Evolutionary conservation across 257 asterid species (phyloP).

Genomic region (Nicotiana undulata): DNA sequence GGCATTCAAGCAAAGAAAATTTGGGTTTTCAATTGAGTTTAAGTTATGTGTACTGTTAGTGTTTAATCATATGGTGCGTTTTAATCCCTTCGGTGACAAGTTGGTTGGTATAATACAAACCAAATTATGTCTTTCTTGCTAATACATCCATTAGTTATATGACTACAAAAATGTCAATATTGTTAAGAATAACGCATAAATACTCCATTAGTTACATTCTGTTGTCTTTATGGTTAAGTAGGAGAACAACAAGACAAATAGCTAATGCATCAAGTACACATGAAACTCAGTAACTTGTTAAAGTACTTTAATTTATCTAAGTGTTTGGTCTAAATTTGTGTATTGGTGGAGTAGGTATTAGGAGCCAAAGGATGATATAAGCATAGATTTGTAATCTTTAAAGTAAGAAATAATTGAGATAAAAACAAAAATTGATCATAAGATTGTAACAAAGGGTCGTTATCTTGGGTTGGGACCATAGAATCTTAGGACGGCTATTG

Average conservation of each 20-base stretch:
- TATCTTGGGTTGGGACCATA: constrained; percentile 51
- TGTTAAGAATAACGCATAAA: not conserved
- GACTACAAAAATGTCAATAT: constrained; percentile 4
- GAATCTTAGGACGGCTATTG: constrained; percentile 72
- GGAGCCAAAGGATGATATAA: constrained; percentile 33
- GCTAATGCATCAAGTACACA: not conserved
- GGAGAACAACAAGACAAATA: constrained; percentile 13
- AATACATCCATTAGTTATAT: not conserved
- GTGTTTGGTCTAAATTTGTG: not conserved
- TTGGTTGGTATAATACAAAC: not conserved
- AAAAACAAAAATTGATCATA: not conserved
- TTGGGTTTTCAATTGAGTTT: not conserved
- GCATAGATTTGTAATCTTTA: not conserved
- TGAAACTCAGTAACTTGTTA: not conserved
- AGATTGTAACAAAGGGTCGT: constrained; percentile 19
- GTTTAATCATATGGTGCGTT: too few species aligned
- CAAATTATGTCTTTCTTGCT: not conserved
- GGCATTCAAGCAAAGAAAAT: not conserved
- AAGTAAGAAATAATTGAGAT: not conserved
- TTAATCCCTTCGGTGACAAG: not conserved
- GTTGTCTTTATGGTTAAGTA: constrained; percentile 15
- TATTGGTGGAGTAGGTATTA: constrained; percentile 56
- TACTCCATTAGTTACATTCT: not conserved
- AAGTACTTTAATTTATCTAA: not conserved
- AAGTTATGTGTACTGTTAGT: not conserved